A percentile compares a stretch with the other conserved stretches of the same genome.
phyloP scores from a whole-genome alignment of 2,329 filamentous ascomycete genomes.

The Dactylellina parvicollis region DNA sequence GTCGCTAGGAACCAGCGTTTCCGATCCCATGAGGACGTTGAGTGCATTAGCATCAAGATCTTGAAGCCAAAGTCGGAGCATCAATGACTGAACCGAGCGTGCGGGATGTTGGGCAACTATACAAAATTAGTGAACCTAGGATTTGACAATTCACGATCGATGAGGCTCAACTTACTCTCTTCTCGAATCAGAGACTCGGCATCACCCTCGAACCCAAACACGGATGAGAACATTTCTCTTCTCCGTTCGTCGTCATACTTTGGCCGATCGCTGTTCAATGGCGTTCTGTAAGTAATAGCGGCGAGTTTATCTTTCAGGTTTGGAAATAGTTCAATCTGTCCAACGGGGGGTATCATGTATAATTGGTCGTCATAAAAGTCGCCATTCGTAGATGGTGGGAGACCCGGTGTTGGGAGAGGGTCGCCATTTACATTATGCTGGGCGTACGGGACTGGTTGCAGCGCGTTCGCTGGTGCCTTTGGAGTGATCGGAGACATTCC shows the following conservation, averaged over 20 bases:
- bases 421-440: slow-evolving; percentile 51
- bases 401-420: slow-evolving; percentile 40
- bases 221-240: slow-evolving; percentile 87
- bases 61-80: slow-evolving; percentile 92
- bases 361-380: slow-evolving; percentile 52
- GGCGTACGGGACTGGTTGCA: slow-evolving; percentile 45
- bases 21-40: slow-evolving; percentile 76
- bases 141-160: neutral
- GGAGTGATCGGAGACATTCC: slow-evolving; percentile 58
- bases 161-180: slow-evolving; percentile 68
- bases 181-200: slow-evolving; percentile 83
- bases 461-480: slow-evolving; percentile 57
- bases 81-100: slow-evolving; percentile 70
- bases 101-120: slow-evolving; percentile 53
- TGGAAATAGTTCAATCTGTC: slow-evolving; percentile 59
- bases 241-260: slow-evolving; percentile 74
- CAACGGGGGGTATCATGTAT: slow-evolving; percentile 44
- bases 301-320: slow-evolving; percentile 66
- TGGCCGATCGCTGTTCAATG: slow-evolving; percentile 43
- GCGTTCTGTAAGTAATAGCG: slow-evolving; percentile 60
- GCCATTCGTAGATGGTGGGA: slow-evolving; percentile 40
- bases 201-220: slow-evolving; percentile 94
- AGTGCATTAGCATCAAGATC: slow-evolving; percentile 84
- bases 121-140: slow-evolving; percentile 14
- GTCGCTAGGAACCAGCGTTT: slow-evolving; percentile 90